These are phyloP conservation scores for Panaeolus cyanescens DNA, from an alignment of 768 basidiomycete species.

Conservation along the genomic window DNA sequence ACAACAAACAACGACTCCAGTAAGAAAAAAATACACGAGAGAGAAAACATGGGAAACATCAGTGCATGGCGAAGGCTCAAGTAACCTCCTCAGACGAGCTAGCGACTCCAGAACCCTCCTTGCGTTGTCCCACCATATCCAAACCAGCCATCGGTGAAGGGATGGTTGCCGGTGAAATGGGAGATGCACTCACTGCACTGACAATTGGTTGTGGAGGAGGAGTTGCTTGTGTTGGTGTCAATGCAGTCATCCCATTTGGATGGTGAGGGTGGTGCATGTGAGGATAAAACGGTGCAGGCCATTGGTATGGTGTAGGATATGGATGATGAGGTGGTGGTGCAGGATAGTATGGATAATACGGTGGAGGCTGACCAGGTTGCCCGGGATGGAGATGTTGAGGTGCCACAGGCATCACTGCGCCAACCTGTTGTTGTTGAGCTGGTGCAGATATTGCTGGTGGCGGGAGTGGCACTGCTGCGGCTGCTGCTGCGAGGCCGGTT, in stretches of 20 bases:
- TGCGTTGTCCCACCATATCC: neutral
- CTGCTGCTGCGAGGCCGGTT: slow-evolving; percentile 12
- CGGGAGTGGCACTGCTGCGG: slow-evolving; percentile 8
- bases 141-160: neutral
- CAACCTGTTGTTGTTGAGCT: slow-evolving; percentile 6
- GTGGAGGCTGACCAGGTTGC: slow-evolving; percentile 9
- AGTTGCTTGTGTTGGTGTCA: neutral
- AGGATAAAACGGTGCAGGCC: slow-evolving; percentile 4
- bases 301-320: slow-evolving; percentile 6
- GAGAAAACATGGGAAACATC: neutral
- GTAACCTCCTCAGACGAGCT: neutral
- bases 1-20: neutral
- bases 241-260: slow-evolving; percentile 6
- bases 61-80: neutral
- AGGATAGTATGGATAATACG: slow-evolving; percentile 9
- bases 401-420: slow-evolving; percentile 3
- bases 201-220: neutral
- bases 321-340: slow-evolving; percentile 9
- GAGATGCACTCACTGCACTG: neutral
- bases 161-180: neutral
- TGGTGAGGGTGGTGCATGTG: neutral
- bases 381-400: slow-evolving; percentile 4
- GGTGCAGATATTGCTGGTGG: slow-evolving; percentile 9
- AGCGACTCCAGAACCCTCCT: neutral
- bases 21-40: neutral